Percentiles rank a stretch among this genome's conserved stretches.
These are phyloP conservation scores for Ceratocystis eucalypticola DNA, from an alignment of 2,329 filamentous ascomycete species.

Conservation along the genomic window DNA sequence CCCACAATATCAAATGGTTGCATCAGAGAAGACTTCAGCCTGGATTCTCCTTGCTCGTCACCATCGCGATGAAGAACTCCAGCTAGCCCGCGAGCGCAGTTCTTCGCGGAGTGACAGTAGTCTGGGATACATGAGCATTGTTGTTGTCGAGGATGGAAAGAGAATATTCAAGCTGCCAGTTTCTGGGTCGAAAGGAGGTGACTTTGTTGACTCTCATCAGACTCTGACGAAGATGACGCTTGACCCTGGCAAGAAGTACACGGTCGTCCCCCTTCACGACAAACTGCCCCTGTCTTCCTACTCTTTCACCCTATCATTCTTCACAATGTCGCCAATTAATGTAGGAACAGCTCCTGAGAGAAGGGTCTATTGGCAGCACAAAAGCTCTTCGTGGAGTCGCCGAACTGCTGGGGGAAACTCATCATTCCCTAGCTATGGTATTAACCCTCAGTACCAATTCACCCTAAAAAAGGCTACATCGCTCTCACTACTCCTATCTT, in stretches of 20 bases:
- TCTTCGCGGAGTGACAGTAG: slow-evolving; percentile 26
- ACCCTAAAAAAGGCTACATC: slow-evolving; percentile 42
- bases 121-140: slow-evolving; percentile 76
- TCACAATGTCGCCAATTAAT: slow-evolving; percentile 51
- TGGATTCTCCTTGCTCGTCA: slow-evolving; percentile 84
- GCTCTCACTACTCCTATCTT: slow-evolving; percentile 62
- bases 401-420: slow-evolving; percentile 76
- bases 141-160: slow-evolving; percentile 60
- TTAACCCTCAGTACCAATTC: slow-evolving; percentile 77
- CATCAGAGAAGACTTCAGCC: slow-evolving; percentile 44
- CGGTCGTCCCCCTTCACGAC: slow-evolving; percentile 63
- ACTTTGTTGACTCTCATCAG: slow-evolving; percentile 90
- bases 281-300: slow-evolving; percentile 60
- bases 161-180: slow-evolving; percentile 63
- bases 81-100: slow-evolving; percentile 28
- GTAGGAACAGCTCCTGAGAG: slow-evolving; percentile 48
- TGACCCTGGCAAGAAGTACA: slow-evolving; percentile 33
- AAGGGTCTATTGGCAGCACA: slow-evolving; percentile 45
- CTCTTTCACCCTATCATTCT: slow-evolving; percentile 75
- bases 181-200: slow-evolving; percentile 51
- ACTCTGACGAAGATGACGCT: slow-evolving; percentile 58
- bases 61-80: slow-evolving; percentile 56
- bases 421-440: slow-evolving; percentile 59
- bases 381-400: slow-evolving; percentile 58
- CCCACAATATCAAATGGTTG: slow-evolving; percentile 57